phyloP scores from a whole-genome alignment of 2,329 filamentous ascomycete genomes.

The Ophiostoma angusticollis region DNA sequence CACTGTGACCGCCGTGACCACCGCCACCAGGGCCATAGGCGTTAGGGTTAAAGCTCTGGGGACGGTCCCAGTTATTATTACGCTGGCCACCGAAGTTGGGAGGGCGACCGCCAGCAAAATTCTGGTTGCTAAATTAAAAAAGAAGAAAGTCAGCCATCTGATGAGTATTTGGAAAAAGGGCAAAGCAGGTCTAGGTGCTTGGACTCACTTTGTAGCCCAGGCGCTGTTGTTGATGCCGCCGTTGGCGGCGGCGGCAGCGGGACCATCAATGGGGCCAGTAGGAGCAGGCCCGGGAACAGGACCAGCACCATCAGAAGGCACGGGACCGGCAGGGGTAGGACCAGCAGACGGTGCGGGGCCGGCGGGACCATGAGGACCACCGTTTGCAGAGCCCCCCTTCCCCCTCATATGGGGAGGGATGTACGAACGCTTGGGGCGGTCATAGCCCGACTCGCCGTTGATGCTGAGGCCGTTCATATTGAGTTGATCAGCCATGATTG shows the following conservation, averaged over 20 bases:
- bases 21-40: slow-evolving; percentile 39
- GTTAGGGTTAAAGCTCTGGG: slow-evolving; percentile 44
- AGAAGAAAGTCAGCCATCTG: slow-evolving; percentile 10
- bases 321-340: slow-evolving; percentile 5
- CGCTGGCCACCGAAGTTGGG: slow-evolving; percentile 16
- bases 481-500: slow-evolving; percentile 69
- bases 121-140: slow-evolving; percentile 30
- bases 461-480: slow-evolving; percentile 68
- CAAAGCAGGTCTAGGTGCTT: not conserved
- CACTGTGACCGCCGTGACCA: slow-evolving; percentile 21
- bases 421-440: slow-evolving; percentile 54
- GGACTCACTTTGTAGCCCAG: slow-evolving; percentile 48
- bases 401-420: slow-evolving; percentile 74
- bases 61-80: slow-evolving; percentile 17
- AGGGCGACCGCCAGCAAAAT: slow-evolving; percentile 27
- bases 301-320: slow-evolving; percentile 15
- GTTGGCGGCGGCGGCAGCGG: slow-evolving; percentile 9
- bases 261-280: slow-evolving; percentile 1
- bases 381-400: slow-evolving; percentile 30
- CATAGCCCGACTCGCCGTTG: no score
- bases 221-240: slow-evolving; percentile 48
- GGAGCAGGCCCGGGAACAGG: slow-evolving; percentile 7
- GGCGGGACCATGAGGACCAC: slow-evolving; percentile 7
- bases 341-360: slow-evolving; percentile 18
- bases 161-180: slow-evolving; percentile 9